Evolutionary conservation across 306 rosid species (phyloP).

Genomic region (Prunus salicina): DNA sequence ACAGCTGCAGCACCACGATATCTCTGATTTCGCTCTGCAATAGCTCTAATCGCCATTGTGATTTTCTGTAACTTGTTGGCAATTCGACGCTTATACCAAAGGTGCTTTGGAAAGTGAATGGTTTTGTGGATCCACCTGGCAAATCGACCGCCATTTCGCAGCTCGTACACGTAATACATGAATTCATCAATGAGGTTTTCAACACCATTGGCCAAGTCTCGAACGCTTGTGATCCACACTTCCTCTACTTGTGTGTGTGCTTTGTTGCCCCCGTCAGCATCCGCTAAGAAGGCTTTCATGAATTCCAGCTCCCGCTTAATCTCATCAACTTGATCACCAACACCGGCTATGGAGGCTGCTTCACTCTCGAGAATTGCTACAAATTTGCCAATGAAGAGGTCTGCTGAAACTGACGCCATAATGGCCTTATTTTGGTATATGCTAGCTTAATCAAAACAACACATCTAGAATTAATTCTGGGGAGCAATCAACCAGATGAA

Average conservation of each 20-base stretch:
- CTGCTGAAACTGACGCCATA: neutral
- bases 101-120: neutral
- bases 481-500: no score
- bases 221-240: neutral
- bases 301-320: neutral
- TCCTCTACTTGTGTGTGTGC: neutral
- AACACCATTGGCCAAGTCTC: neutral
- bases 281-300: constrained; percentile 3
- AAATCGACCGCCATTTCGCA: neutral
- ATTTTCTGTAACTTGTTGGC: neutral
- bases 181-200: constrained; percentile 13
- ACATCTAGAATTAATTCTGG: no score
- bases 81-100: neutral
- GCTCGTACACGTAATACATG: neutral
- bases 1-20: neutral
- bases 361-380: neutral
- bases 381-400: neutral
- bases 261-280: neutral
- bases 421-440: no score
- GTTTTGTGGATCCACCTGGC: neutral
- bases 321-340: neutral
- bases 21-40: neutral
- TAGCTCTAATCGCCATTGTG: neutral
- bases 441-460: no score
- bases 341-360: neutral